phyloP scores from a whole-genome alignment of 495 filamentous ascomycete species.

The Cercophora samala region DNA sequence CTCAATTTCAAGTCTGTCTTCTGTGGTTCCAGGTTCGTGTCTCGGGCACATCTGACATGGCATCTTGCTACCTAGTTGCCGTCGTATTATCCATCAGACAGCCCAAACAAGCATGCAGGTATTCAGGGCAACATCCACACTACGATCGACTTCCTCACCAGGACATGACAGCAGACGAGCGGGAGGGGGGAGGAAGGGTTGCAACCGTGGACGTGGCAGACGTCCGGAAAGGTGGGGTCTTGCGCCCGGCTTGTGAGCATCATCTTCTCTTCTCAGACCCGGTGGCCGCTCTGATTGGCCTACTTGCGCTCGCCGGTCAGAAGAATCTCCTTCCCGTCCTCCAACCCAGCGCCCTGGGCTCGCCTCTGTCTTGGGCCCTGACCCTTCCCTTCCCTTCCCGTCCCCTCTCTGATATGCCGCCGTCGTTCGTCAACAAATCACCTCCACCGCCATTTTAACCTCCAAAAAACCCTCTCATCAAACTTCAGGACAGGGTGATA shows the following conservation, averaged over 20 bases:
- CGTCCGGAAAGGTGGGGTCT: conserved; percentile 4
- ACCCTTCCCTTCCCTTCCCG: neutral
- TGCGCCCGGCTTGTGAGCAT: conserved; percentile 4
- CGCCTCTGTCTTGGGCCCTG: conserved; percentile 4
- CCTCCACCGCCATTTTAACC: neutral
- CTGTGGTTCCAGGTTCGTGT: neutral
- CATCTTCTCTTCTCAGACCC: neutral
- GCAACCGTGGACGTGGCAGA: conserved; percentile 9
- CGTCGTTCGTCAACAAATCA: neutral
- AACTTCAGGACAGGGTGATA: neutral
- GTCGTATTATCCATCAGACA: too few relatives aligned
- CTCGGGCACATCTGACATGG: neutral
- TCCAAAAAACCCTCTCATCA: neutral
- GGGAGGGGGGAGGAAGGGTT: neutral
- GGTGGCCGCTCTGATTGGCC: neutral
- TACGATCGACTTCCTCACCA: neutral
- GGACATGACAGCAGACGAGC: neutral
- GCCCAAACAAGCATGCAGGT: neutral
- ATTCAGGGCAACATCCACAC: neutral
- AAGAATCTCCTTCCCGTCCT: neutral
- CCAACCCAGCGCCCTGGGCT: conserved; percentile 1
- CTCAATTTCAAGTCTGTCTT: too few relatives aligned
- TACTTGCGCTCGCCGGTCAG: conserved; percentile 1
- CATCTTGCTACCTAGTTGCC: neutral
- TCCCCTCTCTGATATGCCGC: neutral